Conservation (phyloP, 495 filamentous ascomycete species). For the Cenococcum geophilum region DNA sequence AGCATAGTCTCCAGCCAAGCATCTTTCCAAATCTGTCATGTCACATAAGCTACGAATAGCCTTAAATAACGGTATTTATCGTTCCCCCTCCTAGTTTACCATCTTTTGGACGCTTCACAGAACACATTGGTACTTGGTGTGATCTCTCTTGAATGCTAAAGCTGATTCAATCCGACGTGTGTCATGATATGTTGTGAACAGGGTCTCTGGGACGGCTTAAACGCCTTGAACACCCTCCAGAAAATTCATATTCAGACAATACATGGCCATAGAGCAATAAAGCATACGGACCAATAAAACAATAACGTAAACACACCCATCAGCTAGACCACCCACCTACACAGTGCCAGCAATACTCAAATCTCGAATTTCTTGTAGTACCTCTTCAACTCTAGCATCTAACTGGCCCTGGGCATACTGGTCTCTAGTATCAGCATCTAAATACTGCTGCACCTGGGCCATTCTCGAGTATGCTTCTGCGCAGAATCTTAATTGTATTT, state of each 20-base stretch:
- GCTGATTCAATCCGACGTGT: too few relatives aligned
- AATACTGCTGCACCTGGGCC: slow-evolving; percentile 98
- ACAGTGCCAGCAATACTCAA: slow-evolving; percentile 84
- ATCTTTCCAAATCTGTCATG: not conserved
- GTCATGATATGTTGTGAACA: too few relatives aligned
- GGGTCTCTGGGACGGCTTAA: too few relatives aligned
- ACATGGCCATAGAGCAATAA: too few relatives aligned
- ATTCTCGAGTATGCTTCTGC: slow-evolving; percentile 94
- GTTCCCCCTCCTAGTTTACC: not conserved
- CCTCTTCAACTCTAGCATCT: slow-evolving; percentile 89
- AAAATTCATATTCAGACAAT: too few relatives aligned
- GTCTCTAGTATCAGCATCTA: slow-evolving; percentile 92
- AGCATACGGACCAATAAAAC: not conserved
- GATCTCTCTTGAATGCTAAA: too few relatives aligned
- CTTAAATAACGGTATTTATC: not conserved
- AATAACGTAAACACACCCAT: too few relatives aligned
- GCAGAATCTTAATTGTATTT: slow-evolving; percentile 96
- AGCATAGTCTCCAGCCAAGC: not conserved
- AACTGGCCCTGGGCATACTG: slow-evolving; percentile 92
- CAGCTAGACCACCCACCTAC: slow-evolving; percentile 30
- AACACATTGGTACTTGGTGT: too few relatives aligned
- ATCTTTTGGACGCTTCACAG: not conserved
- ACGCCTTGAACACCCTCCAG: too few relatives aligned
- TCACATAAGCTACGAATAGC: not conserved
- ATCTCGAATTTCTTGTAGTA: slow-evolving; percentile 93